These are phyloP conservation scores for Aspergillus fumigatus DNA, from an alignment of 2,329 filamentous ascomycete genomes.

Conservation along the genomic window DNA sequence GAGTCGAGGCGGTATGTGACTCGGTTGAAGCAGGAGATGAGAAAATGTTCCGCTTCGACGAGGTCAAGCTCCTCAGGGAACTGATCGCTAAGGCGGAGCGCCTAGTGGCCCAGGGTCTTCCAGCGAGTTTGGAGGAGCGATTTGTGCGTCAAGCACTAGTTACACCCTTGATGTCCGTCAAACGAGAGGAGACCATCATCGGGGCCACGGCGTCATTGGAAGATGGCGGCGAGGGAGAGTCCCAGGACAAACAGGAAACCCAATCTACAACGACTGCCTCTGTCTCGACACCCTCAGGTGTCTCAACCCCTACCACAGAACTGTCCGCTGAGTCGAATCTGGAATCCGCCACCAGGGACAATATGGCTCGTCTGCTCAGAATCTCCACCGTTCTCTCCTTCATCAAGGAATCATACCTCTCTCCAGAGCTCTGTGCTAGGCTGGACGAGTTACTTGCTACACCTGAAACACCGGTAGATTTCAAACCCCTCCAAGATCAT, in stretches of 20 bases:
- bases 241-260: slow-evolving; percentile 25
- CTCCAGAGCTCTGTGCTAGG: slow-evolving; percentile 32
- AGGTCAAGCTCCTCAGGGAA: slow-evolving; percentile 62
- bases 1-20: slow-evolving; percentile 72
- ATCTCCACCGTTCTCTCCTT: slow-evolving; percentile 48
- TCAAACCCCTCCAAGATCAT: slow-evolving; percentile 66
- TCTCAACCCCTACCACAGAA: slow-evolving; percentile 33
- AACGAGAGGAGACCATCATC: slow-evolving; percentile 47
- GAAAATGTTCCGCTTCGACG: slow-evolving; percentile 74
- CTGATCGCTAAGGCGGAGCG: slow-evolving; percentile 67
- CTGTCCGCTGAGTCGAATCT: slow-evolving; percentile 20
- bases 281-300: slow-evolving; percentile 34
- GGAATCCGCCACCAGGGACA: slow-evolving; percentile 27
- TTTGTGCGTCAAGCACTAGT: slow-evolving; percentile 75
- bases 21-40: slow-evolving; percentile 78
- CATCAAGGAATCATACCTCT: slow-evolving; percentile 48
- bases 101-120: slow-evolving; percentile 63
- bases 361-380: slow-evolving; percentile 42
- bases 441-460: slow-evolving; percentile 38
- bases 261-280: slow-evolving; percentile 31
- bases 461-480: slow-evolving; percentile 53
- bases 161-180: slow-evolving; percentile 67
- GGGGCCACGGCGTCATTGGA: slow-evolving; percentile 22
- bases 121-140: slow-evolving; percentile 76
- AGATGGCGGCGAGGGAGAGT: slow-evolving; percentile 20